These are phyloP conservation scores for Schizosaccharomyces cryophilus DNA, from an alignment of 805 yeast genomes.

Conservation along the genomic window DNA sequence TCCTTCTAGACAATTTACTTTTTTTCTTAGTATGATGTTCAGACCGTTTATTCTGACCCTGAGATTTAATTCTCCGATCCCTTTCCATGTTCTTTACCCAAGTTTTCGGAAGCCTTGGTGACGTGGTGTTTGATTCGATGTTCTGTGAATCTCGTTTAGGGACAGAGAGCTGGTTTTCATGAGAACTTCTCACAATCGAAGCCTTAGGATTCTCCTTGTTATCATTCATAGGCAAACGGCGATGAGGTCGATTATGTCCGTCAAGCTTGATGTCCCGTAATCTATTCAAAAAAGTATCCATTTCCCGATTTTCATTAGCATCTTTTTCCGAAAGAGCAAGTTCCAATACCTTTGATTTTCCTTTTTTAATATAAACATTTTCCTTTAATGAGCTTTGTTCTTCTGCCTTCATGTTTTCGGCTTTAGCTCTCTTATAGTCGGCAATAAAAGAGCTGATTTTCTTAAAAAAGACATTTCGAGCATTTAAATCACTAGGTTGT, in stretches of 20 bases:
- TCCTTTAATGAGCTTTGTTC: conserved; percentile 36
- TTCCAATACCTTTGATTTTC: conserved; percentile 44
- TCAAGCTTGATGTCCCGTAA: conserved; percentile 61
- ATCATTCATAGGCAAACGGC: neutral
- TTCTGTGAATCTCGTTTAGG: neutral
- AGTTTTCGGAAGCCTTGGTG: neutral
- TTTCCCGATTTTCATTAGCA: conserved; percentile 29
- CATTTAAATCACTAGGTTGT: conserved; percentile 41
- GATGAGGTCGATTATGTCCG: neutral
- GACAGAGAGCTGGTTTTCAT: neutral
- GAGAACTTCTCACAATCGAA: too few species aligned
- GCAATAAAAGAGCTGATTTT: conserved; percentile 57
- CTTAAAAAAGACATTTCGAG: conserved; percentile 45
- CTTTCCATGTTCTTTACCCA: neutral
- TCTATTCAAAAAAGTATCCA: conserved; percentile 71
- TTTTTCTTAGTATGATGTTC: too few species aligned
- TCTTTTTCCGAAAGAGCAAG: conserved; percentile 11
- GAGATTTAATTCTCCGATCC: too few species aligned
- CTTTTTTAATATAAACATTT: conserved; percentile 13
- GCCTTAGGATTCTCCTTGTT: neutral
- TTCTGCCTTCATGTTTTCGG: conserved; percentile 57
- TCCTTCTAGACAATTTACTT: too few species aligned
- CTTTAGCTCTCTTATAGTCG: conserved; percentile 58
- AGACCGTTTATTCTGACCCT: too few species aligned
- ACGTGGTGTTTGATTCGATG: neutral